Conservation (phyloP, 441 rosid species). For the Sinapis alba region DNA sequence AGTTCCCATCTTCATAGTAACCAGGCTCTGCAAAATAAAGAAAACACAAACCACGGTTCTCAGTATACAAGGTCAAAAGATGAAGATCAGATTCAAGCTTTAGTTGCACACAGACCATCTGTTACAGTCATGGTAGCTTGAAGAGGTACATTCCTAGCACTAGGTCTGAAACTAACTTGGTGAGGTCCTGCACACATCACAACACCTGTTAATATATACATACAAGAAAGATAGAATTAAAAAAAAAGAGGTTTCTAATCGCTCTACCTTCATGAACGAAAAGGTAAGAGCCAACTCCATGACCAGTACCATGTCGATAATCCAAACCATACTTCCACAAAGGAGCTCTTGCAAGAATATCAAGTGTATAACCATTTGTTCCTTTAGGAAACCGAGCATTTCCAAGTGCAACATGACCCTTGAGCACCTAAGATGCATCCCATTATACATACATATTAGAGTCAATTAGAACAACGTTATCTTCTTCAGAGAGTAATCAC, state of each 20-base stretch:
- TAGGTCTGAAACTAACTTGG: conserved; percentile 81
- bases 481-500: neutral
- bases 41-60: neutral
- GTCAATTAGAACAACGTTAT: neutral
- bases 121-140: conserved; percentile 99
- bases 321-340: conserved; percentile 94
- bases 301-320: conserved; percentile 98
- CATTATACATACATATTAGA: neutral
- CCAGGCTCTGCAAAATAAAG: conserved; percentile 72
- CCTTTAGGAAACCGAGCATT: conserved; percentile 91
- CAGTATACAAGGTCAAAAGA: neutral
- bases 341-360: conserved; percentile 90
- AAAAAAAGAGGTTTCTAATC: conserved; percentile 19
- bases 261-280: conserved; percentile 91
- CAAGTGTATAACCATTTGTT: conserved; percentile 83
- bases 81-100: neutral
- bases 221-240: neutral
- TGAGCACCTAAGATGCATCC: conserved; percentile 62
- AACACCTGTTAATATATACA: neutral
- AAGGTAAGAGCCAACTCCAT: conserved; percentile 95
- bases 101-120: conserved; percentile 65
- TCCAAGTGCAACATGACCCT: conserved; percentile 91
- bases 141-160: conserved; percentile 77
- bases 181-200: conserved; percentile 72
- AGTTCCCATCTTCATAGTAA: conserved; percentile 94